Evolutionary conservation across 306 rosid species (phyloP).

Genomic region (Cicer chorassanicum): DNA sequence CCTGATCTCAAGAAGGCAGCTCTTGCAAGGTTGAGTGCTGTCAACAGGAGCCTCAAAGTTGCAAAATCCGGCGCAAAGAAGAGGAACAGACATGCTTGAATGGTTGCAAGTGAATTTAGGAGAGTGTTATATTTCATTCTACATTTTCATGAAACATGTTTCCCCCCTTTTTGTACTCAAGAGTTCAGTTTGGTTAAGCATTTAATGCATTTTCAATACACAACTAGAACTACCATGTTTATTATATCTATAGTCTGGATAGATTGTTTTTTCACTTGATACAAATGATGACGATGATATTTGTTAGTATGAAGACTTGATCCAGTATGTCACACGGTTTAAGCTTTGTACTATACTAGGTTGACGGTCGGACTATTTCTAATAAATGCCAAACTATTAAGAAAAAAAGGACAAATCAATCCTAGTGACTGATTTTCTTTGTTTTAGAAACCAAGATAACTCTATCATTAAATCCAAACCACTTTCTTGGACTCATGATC

Average conservation of each 20-base stretch:
- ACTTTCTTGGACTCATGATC: too few species aligned
- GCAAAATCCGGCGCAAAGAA: conserved; percentile 93
- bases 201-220: conserved; percentile 23
- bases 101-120: conserved; percentile 34
- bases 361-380: too few species aligned
- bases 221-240: conserved; percentile 20
- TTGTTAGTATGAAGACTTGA: too few species aligned
- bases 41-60: conserved; percentile 83
- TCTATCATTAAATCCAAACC: too few species aligned
- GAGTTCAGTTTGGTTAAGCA: conserved; percentile 27
- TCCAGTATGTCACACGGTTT: too few species aligned
- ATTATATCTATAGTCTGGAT: background rate
- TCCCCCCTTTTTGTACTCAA: conserved; percentile 21
- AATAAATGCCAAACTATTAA: too few species aligned
- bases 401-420: too few species aligned
- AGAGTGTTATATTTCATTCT: conserved; percentile 9
- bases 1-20: conserved; percentile 89
- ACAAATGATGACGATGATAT: background rate
- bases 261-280: conserved; percentile 6
- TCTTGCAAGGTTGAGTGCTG: conserved; percentile 89
- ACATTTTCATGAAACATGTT: conserved; percentile 4
- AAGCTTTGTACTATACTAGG: too few species aligned
- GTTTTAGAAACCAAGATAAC: too few species aligned
- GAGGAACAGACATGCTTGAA: conserved; percentile 80
- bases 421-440: too few species aligned